Evolutionary conservation across 495 filamentous ascomycete species (phyloP).

Genomic region (Aspergillus panamensis): DNA sequence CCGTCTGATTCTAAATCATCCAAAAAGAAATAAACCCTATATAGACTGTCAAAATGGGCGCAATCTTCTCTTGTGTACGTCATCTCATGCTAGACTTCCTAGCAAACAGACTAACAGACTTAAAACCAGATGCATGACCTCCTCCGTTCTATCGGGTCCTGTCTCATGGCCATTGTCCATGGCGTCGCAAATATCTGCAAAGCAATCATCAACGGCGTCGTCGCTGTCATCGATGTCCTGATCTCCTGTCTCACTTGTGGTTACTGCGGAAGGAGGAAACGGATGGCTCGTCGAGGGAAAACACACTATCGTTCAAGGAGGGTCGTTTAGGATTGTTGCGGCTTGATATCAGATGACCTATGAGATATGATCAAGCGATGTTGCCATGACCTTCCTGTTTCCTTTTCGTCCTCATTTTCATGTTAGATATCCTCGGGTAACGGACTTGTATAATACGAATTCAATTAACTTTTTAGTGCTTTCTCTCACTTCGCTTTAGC

Average conservation of each 20-base stretch:
- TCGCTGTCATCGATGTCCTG: constrained; percentile 76
- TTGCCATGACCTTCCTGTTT: not conserved
- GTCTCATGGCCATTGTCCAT: constrained; percentile 80
- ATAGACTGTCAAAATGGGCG: constrained; percentile 70
- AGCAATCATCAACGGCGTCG: constrained; percentile 78
- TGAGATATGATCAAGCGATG: not conserved
- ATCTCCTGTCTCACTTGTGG: constrained; percentile 87
- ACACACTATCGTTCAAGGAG: constrained; percentile 18
- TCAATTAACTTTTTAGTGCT: no score
- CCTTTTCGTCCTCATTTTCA: not conserved
- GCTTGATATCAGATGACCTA: not conserved
- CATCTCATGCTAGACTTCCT: constrained; percentile 3
- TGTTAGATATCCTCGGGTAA: not conserved
- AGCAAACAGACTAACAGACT: constrained; percentile 18
- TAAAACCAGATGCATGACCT: constrained; percentile 64
- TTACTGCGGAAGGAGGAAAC: constrained; percentile 42
- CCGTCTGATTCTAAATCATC: constrained; percentile 9
- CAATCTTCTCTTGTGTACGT: constrained; percentile 93
- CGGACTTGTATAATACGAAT: no score
- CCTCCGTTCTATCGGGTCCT: constrained; percentile 78
- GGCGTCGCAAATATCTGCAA: constrained; percentile 71
- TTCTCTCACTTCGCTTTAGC: no score
- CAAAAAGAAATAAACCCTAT: constrained; percentile 14
- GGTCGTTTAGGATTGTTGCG: constrained; percentile 4
- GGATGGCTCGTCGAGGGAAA: constrained; percentile 22